These are phyloP conservation scores for Hymenoscyphus scutula DNA, from an alignment of 2,329 filamentous ascomycete species.

Conservation along the genomic window DNA sequence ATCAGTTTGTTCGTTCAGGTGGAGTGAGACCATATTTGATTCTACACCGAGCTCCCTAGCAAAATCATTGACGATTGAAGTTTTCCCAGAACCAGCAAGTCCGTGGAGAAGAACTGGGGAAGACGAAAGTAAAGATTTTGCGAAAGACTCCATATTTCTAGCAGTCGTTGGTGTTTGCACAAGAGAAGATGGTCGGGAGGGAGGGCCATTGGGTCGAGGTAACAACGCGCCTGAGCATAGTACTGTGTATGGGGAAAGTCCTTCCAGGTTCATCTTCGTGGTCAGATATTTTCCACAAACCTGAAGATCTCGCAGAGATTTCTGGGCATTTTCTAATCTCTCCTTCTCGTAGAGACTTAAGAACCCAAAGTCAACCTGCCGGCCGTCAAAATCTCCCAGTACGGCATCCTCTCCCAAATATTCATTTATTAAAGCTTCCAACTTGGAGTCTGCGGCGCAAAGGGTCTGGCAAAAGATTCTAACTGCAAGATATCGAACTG, in stretches of 20 bases:
- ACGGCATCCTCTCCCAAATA: constrained; percentile 63
- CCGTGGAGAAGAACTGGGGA: constrained; percentile 81
- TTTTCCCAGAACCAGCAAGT: constrained; percentile 85
- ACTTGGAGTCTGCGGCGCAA: constrained; percentile 74
- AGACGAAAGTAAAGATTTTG: constrained; percentile 61
- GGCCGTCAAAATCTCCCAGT: constrained; percentile 71
- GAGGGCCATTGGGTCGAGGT: constrained; percentile 56
- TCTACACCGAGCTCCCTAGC: constrained; percentile 77
- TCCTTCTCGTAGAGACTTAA: constrained; percentile 56
- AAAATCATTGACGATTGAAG: constrained; percentile 77
- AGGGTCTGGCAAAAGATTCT: constrained; percentile 78
- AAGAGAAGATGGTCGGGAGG: constrained; percentile 49
- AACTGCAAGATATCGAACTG: constrained; percentile 77
- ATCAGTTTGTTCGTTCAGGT: constrained; percentile 97
- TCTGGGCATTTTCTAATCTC: constrained; percentile 26
- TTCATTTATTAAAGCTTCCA: constrained; percentile 66
- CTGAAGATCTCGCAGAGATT: constrained; percentile 9
- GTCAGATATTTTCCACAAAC: constrained; percentile 4
- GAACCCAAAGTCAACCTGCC: constrained; percentile 75
- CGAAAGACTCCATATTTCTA: constrained; percentile 68
- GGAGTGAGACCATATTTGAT: constrained; percentile 83
- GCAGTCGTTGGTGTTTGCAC: constrained; percentile 72
- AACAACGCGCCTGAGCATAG: constrained; percentile 67
- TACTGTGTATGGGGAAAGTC: constrained; percentile 59
- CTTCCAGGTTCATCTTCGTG: constrained; percentile 34